Evolutionary conservation across 2,329 filamentous ascomycete genomes (phyloP).

Genomic region (Aspergillus viridinutans): DNA sequence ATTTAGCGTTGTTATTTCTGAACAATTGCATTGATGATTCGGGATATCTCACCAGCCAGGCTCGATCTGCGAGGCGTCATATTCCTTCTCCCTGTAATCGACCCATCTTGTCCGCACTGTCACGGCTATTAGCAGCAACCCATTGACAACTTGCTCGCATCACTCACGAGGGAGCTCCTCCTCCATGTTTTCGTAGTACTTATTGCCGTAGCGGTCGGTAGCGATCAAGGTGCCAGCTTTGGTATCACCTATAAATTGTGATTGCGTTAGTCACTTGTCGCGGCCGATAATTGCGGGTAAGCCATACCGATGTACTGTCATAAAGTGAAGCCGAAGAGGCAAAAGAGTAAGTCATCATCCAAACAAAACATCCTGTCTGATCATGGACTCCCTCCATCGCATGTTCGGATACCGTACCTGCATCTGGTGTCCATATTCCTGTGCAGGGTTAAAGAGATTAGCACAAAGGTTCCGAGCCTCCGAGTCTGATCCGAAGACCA

Average conservation of each 20-base stretch:
- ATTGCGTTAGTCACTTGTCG: conserved; percentile 18
- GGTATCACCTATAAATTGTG: conserved; percentile 70
- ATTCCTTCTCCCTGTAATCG: conserved; percentile 84
- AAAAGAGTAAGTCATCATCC: conserved; percentile 19
- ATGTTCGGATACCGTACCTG: conserved; percentile 55
- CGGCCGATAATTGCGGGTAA: not conserved
- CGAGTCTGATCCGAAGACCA: conserved; percentile 11
- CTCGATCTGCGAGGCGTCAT: conserved; percentile 66
- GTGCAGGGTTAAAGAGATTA: conserved; percentile 36
- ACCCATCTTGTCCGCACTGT: conserved; percentile 94
- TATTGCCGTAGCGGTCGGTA: conserved; percentile 89
- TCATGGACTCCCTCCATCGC: not conserved
- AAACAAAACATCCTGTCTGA: not conserved
- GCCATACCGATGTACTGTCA: conserved; percentile 42
- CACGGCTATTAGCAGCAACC: conserved; percentile 11
- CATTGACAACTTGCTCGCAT: conserved; percentile 4
- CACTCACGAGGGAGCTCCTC: conserved; percentile 83
- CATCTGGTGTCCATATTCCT: conserved; percentile 92
- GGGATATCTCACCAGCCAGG: conserved; percentile 65
- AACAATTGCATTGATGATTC: not conserved
- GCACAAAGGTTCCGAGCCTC: conserved; percentile 14
- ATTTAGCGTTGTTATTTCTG: not conserved
- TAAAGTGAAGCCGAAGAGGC: not conserved
- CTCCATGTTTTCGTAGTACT: conserved; percentile 86
- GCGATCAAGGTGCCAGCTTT: conserved; percentile 86